Evolutionary conservation across 1,139 yeast genomes (phyloP), one percentile per base, ranked within the genome.

Genomic region (Lizanozyma gosingica): DNA sequence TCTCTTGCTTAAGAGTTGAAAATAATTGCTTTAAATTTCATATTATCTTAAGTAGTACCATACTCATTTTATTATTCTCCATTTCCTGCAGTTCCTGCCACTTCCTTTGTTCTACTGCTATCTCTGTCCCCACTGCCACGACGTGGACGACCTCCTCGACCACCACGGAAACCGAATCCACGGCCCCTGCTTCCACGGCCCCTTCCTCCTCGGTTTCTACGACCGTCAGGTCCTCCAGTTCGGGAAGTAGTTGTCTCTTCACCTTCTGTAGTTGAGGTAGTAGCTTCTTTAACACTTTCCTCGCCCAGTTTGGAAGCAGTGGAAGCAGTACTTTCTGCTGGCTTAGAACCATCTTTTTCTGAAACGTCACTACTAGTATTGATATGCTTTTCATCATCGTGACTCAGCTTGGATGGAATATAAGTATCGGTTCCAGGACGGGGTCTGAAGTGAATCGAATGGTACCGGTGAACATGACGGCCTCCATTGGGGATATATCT

Each of bases 181-280:
- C 47, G 37, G 14, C 41, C 40, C 11, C 49, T 40, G 3, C 44
- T 40, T n/a, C 42, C 45, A 36, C 45, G 38, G 6, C 39, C 40
- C 4, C 34, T n/a, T 11, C 40, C 39, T 16, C 43, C 36, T 14
- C 40, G 33, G 17, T 37, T 17, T 35, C 52, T 37, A n/a, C 17
- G 18, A 27, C 37, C 36, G 8, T 6, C 39, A 9, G 29, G 8
- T 3, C 43, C 37, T 32, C 43, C 29, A 11, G 9, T 6, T 6
- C 29, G 29, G 29, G 29, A 22, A 6, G 29, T 6, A 22, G 11
- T 22, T 6, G 9, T 11, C 11, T 22, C 29, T 6, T 22, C 9
- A 22, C 29, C 29, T 22, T 22, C 29, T 6, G 29, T 22, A 11
- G 29, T 11, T 22, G 29, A 6, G 6, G 29, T 22, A 6, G 29